Percentiles rank a stretch among this genome's conserved stretches.
Evolutionary conservation across 768 basidiomycete species (phyloP).

Genomic region (Mycena maculata): DNA sequence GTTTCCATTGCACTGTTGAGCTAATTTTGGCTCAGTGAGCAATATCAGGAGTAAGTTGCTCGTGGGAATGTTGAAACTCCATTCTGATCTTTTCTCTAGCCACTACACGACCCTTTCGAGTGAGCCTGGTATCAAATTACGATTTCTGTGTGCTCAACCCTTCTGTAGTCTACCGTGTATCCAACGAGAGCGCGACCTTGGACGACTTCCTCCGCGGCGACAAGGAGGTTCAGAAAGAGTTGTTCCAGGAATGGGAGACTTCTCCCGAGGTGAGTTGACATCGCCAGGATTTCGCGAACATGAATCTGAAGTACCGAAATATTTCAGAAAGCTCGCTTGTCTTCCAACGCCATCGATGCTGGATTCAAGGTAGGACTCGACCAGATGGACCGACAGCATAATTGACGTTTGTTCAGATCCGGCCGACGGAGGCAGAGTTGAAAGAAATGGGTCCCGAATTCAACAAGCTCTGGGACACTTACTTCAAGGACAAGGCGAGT

Average conservation of each 20-base stretch:
- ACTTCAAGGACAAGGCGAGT: conserved; percentile 75
- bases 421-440: conserved; percentile 74
- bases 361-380: conserved; percentile 70
- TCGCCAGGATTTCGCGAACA: background rate
- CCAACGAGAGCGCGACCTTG: conserved; percentile 69
- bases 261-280: conserved; percentile 48
- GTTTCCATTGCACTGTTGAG: background rate
- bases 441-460: conserved; percentile 86
- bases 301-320: conserved; percentile 44
- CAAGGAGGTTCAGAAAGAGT: conserved; percentile 65
- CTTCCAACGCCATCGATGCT: conserved; percentile 80
- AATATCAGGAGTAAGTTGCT: conserved; percentile 71
- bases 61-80: background rate
- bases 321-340: conserved; percentile 71
- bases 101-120: conserved; percentile 78
- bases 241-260: conserved; percentile 36
- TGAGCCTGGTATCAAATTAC: conserved; percentile 41
- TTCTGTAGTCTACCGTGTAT: conserved; percentile 70
- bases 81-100: conserved; percentile 18
- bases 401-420: conserved; percentile 56
- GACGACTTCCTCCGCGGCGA: conserved; percentile 81
- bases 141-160: conserved; percentile 10
- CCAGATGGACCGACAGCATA: background rate
- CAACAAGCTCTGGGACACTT: conserved; percentile 72
- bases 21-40: conserved; percentile 54